Base-by-base conservation (phyloP, 371 early-diverging fungal genomes). In the Mortierella sp. region DNA sequence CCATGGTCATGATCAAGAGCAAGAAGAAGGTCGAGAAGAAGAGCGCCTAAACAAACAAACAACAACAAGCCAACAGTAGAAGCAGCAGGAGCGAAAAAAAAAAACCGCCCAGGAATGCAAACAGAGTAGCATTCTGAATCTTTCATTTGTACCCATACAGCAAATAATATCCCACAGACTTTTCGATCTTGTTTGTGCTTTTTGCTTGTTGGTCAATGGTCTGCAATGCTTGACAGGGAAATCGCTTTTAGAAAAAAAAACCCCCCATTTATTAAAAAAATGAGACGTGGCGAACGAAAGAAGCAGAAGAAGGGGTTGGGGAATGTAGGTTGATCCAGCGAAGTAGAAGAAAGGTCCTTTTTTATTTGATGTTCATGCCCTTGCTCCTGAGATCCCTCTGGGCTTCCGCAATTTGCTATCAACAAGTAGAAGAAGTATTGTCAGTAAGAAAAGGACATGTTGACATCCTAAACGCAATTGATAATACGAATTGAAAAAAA, bases 1-100 rank as follows among this genome's bases (percentile, higher is more conserved):
- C 96, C 28, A 82, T 96, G 78, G 93, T 96, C 51, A 95, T 97
- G 94, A 95, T 96, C 81, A 93, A 95, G 90, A 94, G 94, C 50
- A 90, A 90, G 77, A 92, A 90, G 82, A 95, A 95, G 87, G 89
- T 88, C 82, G 90, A 91, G 88, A 87, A 89, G 76, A 90, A 81
- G 75, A 82, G 82, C 0, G 86, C 86, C 14, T 85, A 80, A 81
- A n/a, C 43, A 37, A 53, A 67, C 44, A 31, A 8, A 53, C 72
- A 26, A 72, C 37, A 50, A 64, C 19, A 40, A 48, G 43, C 8
- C 53, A 55, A 11, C 67, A 72, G 34, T 19, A 24, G 43, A 37
- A 46, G 24, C 28, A 44, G n/a, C 28, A 24, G 28, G 16, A 59
- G 44, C 59, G 24, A 57, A 44, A 73, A 44, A 44, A 37, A 71